These are phyloP conservation scores for Pyrenula aspistea DNA, from an alignment of 495 filamentous ascomycete genomes.

Conservation along the genomic window DNA sequence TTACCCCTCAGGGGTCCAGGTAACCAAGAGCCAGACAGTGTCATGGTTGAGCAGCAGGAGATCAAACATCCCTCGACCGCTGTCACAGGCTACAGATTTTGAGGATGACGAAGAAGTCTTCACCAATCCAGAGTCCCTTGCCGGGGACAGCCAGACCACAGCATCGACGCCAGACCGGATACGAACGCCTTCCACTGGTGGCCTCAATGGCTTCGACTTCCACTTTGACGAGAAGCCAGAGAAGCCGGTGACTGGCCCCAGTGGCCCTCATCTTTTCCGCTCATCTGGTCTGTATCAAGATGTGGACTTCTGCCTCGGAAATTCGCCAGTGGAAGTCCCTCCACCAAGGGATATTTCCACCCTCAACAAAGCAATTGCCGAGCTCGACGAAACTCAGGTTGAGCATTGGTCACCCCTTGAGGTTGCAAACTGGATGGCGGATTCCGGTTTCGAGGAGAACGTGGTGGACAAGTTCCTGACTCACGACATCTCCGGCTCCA, in stretches of 20 bases:
- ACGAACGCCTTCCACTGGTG: conserved; percentile 50
- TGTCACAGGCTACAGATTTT: conserved; percentile 7
- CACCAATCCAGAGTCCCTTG: conserved; percentile 19
- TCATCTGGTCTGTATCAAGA: conserved; percentile 32
- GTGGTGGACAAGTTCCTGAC: conserved; percentile 72
- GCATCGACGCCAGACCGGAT: conserved; percentile 66
- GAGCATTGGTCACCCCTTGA: conserved; percentile 56
- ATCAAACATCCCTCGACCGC: background rate
- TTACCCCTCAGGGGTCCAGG: background rate
- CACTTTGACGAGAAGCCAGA: conserved; percentile 23
- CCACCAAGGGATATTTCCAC: conserved; percentile 20
- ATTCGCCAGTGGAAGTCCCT: conserved; percentile 40
- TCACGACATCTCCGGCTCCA: conserved; percentile 81
- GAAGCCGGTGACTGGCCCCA: conserved; percentile 54
- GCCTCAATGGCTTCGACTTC: conserved; percentile 31
- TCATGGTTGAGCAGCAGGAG: background rate
- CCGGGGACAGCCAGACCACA: conserved; percentile 56
- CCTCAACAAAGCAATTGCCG: conserved; percentile 28
- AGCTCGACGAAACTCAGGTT: conserved; percentile 45
- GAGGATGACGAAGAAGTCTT: background rate
- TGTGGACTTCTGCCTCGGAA: conserved; percentile 46
- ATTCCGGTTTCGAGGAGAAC: conserved; percentile 52
- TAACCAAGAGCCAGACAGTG: background rate
- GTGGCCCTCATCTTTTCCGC: conserved; percentile 83
- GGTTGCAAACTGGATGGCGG: conserved; percentile 72